These are phyloP conservation scores for Pachyrhizus erosus DNA, from an alignment of 306 rosid genomes.

Conservation along the genomic window DNA sequence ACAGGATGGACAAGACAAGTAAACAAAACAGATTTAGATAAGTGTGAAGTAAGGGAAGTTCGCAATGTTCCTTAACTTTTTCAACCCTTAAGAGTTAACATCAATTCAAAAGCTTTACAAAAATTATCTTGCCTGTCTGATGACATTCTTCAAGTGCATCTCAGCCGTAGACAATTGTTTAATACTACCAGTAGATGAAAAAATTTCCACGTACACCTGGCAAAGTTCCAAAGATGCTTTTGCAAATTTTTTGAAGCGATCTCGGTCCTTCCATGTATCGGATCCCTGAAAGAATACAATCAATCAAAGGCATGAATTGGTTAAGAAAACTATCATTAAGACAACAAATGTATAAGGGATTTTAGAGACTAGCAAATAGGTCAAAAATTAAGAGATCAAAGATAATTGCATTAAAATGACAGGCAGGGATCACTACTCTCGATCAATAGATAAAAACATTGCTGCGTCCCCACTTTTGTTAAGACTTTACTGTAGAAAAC, in stretches of 20 bases:
- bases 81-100: neutral
- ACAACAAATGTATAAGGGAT: neutral
- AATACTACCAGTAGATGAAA: conserved; percentile 63
- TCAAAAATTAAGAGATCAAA: conserved; percentile 18
- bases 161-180: conserved; percentile 78
- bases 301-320: neutral
- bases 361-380: conserved; percentile 28
- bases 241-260: conserved; percentile 74
- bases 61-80: neutral
- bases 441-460: neutral
- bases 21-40: neutral
- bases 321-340: conserved; percentile 23
- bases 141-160: conserved; percentile 84
- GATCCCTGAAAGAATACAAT: conserved; percentile 69
- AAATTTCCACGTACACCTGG: conserved; percentile 80
- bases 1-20: neutral
- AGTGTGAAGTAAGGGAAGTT: neutral
- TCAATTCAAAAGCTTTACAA: neutral
- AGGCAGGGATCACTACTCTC: conserved; percentile 10
- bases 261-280: conserved; percentile 79
- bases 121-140: conserved; percentile 72
- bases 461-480: neutral
- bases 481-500: neutral
- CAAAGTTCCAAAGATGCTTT: conserved; percentile 88
- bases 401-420: neutral